These are phyloP conservation scores for Coffea humblotiana DNA, from an alignment of 305 asterid genomes.

Conservation along the genomic window DNA sequence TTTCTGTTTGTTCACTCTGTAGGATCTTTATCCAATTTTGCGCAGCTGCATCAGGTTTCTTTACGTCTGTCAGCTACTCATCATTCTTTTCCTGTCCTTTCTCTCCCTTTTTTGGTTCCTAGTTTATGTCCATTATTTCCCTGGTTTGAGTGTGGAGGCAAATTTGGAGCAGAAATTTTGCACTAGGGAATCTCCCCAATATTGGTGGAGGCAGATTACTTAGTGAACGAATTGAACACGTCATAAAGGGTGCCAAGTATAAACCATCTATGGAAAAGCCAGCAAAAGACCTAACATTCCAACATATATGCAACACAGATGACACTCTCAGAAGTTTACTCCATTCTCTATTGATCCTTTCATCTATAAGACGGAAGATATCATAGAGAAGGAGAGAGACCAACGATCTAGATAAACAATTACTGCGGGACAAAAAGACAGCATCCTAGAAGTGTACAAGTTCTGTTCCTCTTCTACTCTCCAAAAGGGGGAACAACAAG, in stretches of 20 bases:
- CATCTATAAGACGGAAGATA: background rate
- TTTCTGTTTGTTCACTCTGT: background rate
- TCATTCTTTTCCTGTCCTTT: background rate
- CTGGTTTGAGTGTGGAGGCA: background rate
- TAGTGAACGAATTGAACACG: background rate
- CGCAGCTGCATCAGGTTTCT: background rate
- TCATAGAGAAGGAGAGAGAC: background rate
- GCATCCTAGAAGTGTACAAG: slow-evolving; percentile 5
- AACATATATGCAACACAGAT: background rate
- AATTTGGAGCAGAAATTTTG: too few species aligned
- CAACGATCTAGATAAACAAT: background rate
- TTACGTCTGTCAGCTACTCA: background rate
- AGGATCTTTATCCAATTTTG: background rate
- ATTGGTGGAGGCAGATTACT: background rate
- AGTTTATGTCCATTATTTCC: background rate
- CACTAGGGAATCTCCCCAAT: too few species aligned
- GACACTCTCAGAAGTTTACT: background rate
- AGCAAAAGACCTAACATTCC: background rate
- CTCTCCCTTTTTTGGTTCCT: background rate
- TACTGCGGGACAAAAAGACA: background rate
- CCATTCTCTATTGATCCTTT: background rate
- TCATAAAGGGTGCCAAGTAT: background rate
- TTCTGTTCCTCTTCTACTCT: background rate
- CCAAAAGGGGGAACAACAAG: background rate
- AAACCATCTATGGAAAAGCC: background rate